Base-by-base conservation (phyloP, 2,329 filamentous ascomycete genomes). In the Rhinocladiella mackenziei region DNA sequence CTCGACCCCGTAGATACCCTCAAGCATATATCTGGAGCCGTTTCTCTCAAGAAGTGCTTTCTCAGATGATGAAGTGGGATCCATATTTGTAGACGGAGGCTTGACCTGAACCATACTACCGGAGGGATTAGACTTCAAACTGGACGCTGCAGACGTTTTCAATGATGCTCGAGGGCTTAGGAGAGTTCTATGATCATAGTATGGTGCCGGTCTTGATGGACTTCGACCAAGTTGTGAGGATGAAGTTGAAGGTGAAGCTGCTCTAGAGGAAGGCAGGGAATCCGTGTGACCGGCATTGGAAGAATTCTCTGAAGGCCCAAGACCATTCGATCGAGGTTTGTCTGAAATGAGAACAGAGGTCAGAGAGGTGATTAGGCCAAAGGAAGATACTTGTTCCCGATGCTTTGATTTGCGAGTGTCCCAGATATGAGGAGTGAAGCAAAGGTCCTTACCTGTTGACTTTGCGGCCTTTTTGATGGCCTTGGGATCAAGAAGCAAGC, bases 1-100 rank as follows among this genome's bases (percentile, higher is more conserved):
- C 54, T 86, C 76, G 10, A 94, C 77, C 54, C 83, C 81, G 61
- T 89, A 86, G 61, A 89, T 73, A 22, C 80, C 77, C 63, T 94
- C 86, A 33, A 94, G 78, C 68, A 89, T 43, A 17, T 78, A 43
- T 68, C 67, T 51, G 19, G 45, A 43, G 31, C 39, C 43, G 35
- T 36, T 39, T 13, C 22, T 37, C 18, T 40, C 22, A 22, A 32
- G 37, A 4, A 37, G 25, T 28, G 7, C 49, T 35, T 23, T 13
- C 18, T 14, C 34, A 5, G 18, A 19, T 19, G 23, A 8, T 25
- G 36, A 22, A 32, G 7, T 11, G 7, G 10, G 8, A 11, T 18
- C 11, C 32, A 7, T 32, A 20, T 9, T 7, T 13, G 14, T 33
- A 8, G 26, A 11, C 7, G 29, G 7, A 32, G 18, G n/a, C 17